Evolutionary conservation across 2,329 filamentous ascomycete genomes (phyloP).

Genomic region (Dactylellina cionopaga): DNA sequence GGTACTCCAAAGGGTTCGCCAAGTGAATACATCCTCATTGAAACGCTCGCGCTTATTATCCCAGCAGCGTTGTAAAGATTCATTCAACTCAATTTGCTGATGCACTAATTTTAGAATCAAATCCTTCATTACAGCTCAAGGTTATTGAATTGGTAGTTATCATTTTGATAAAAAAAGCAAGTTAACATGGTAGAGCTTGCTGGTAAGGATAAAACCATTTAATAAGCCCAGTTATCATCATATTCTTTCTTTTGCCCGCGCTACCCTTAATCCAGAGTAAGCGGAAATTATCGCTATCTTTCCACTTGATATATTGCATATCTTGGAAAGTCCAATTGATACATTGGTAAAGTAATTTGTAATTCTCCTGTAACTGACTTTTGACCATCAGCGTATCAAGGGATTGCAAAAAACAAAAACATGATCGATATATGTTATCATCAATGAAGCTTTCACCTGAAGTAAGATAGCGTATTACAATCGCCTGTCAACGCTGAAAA

Average conservation of each 20-base stretch:
- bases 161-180: slow-evolving; percentile 50
- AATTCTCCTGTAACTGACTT: slow-evolving; percentile 49
- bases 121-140: slow-evolving; percentile 29
- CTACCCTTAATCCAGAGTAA: slow-evolving; percentile 61
- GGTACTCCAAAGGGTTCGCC: slow-evolving; percentile 29
- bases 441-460: neutral
- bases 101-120: slow-evolving; percentile 46
- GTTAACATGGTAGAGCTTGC: slow-evolving; percentile 26
- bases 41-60: slow-evolving; percentile 7
- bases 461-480: neutral
- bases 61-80: slow-evolving; percentile 9
- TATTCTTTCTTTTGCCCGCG: slow-evolving; percentile 62
- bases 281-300: slow-evolving; percentile 53
- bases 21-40: slow-evolving; percentile 9
- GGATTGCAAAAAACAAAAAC: slow-evolving; percentile 37
- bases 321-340: slow-evolving; percentile 57
- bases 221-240: slow-evolving; percentile 60
- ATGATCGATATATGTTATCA: slow-evolving; percentile 30
- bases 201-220: no score
- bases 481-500: neutral
- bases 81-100: neutral
- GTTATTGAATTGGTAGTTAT: slow-evolving; percentile 39
- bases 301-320: slow-evolving; percentile 56
- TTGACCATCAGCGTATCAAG: slow-evolving; percentile 53
- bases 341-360: slow-evolving; percentile 44